Conservation (phyloP, 2,329 filamentous ascomycete genomes). For the Phialophora chinensis region DNA sequence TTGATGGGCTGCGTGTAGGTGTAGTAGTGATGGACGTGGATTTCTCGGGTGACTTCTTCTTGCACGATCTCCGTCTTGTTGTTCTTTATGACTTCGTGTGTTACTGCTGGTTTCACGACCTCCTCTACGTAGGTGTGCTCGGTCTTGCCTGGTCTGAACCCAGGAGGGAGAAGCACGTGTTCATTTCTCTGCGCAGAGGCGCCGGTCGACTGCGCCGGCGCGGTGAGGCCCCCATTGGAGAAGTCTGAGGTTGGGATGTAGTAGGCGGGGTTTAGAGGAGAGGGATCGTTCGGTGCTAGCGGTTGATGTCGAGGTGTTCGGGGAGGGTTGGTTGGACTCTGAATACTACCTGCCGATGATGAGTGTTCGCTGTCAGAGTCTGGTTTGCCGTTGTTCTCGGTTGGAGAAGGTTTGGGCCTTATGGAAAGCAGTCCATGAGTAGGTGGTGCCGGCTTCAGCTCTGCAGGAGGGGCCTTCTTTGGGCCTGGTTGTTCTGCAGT, state of each 20-base stretch:
- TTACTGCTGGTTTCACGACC: constrained; percentile 40
- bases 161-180: constrained; percentile 29
- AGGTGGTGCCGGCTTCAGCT: constrained; percentile 11
- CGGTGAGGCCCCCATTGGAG: not conserved
- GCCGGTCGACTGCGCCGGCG: constrained; percentile 5
- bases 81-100: constrained; percentile 43
- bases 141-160: constrained; percentile 27
- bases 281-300: constrained; percentile 33
- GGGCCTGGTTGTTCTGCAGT: constrained; percentile 5
- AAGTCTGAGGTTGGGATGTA: constrained; percentile 26
- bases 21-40: constrained; percentile 46
- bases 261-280: constrained; percentile 33
- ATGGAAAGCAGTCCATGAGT: constrained; percentile 16
- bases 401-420: constrained; percentile 19
- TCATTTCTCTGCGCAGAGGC: constrained; percentile 5
- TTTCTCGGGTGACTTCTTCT: constrained; percentile 45
- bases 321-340: constrained; percentile 7
- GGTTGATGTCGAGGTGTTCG: constrained; percentile 31
- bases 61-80: constrained; percentile 41
- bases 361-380: constrained; percentile 17
- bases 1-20: constrained; percentile 45
- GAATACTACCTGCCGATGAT: constrained; percentile 13
- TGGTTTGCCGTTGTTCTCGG: constrained; percentile 7
- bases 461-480: constrained; percentile 13
- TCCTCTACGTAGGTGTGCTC: constrained; percentile 32